These are phyloP conservation scores for Macrophomina phaseolina DNA, from an alignment of 2,329 filamentous ascomycete species.

Conservation along the genomic window DNA sequence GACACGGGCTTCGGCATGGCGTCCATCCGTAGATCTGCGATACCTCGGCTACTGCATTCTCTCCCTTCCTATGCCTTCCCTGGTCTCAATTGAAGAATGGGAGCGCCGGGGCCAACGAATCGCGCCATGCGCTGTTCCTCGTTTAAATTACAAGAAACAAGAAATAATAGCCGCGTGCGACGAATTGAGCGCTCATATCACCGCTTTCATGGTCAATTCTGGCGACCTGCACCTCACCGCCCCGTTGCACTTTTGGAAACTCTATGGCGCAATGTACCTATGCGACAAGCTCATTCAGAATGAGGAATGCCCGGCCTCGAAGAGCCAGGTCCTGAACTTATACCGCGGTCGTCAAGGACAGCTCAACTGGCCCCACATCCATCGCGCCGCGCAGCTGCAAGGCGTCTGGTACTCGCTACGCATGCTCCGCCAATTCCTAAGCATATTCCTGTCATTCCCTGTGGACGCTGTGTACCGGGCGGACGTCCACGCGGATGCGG, in stretches of 20 bases:
- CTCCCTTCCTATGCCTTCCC: constrained; percentile 12
- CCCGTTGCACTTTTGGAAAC: constrained; percentile 23
- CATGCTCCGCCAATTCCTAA: constrained; percentile 24
- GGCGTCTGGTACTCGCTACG: constrained; percentile 26
- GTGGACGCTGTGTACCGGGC: not conserved
- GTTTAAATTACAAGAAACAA: constrained; percentile 6
- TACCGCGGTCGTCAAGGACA: not conserved
- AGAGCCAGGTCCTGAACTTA: constrained; percentile 1
- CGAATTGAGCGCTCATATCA: constrained; percentile 19
- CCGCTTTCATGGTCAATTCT: constrained; percentile 12
- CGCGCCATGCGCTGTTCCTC: not conserved
- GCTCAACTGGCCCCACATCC: constrained; percentile 16
- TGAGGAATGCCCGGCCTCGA: constrained; percentile 14
- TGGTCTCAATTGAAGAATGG: constrained; percentile 15
- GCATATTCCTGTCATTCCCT: not conserved
- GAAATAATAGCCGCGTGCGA: not conserved
- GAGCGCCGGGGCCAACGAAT: constrained; percentile 19
- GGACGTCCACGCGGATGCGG: not conserved
- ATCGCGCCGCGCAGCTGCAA: constrained; percentile 19
- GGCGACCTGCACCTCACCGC: not conserved
- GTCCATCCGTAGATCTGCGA: constrained; percentile 44
- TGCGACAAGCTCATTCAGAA: constrained; percentile 15
- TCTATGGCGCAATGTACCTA: constrained; percentile 8
- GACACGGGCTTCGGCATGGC: constrained; percentile 50
- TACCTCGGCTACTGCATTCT: constrained; percentile 48